Percentiles rank a stretch among this genome's conserved stretches.
Evolutionary conservation across 306 rosid species (phyloP).

Genomic region (Sechiopsis laciniata): DNA sequence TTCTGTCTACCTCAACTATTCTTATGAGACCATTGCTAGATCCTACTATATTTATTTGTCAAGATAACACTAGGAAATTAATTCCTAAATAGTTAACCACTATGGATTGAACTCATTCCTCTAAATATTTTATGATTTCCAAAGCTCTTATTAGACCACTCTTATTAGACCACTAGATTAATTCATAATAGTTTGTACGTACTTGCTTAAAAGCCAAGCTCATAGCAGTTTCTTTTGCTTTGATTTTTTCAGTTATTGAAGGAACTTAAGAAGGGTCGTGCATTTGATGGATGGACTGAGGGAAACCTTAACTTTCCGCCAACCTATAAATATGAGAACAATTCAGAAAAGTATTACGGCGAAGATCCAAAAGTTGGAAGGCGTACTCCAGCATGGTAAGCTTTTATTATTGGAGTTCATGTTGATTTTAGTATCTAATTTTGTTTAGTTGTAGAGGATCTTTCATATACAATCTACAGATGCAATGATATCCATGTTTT

Average conservation of each 20-base stretch:
- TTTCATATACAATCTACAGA: background rate
- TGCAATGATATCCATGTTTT: background rate
- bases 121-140: too few species aligned
- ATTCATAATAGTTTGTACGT: too few species aligned
- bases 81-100: too few species aligned
- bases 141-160: too few species aligned
- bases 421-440: background rate
- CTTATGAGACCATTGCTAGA: too few species aligned
- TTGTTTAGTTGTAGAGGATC: background rate
- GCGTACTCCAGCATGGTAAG: conserved; percentile 94
- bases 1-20: too few species aligned
- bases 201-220: background rate
- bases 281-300: conserved; percentile 92
- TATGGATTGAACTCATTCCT: too few species aligned
- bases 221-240: conserved; percentile 24
- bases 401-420: conserved; percentile 21
- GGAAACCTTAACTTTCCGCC: conserved; percentile 78
- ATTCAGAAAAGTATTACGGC: conserved; percentile 74
- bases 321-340: conserved; percentile 74
- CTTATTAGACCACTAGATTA: too few species aligned
- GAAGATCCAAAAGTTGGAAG: conserved; percentile 67
- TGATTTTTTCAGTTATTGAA: conserved; percentile 54
- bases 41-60: too few species aligned
- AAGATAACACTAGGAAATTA: too few species aligned
- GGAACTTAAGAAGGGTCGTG: conserved; percentile 55